phyloP scores from a whole-genome alignment of 2,329 filamentous ascomycete species.

The Alternaria sp. region DNA sequence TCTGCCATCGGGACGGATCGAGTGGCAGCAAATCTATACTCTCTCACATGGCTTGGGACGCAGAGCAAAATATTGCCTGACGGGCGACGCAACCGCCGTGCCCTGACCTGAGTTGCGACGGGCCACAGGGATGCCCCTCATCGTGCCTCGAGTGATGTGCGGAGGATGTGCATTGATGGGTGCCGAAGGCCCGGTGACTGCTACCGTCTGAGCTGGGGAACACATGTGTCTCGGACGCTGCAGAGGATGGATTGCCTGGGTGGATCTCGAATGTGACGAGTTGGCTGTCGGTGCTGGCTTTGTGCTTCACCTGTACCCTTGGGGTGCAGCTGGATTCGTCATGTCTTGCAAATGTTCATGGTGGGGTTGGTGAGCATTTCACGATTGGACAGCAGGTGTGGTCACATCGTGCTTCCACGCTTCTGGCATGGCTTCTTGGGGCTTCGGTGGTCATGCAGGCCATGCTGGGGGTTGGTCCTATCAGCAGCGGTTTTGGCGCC shows the following conservation, averaged over 20 bases:
- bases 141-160: constrained; percentile 1
- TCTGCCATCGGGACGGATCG: constrained; percentile 43
- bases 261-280: constrained; percentile 6
- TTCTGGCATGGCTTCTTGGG: neutral
- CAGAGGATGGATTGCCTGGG: neutral
- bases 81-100: constrained; percentile 37
- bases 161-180: constrained; percentile 16
- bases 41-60: constrained; percentile 13
- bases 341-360: constrained; percentile 28
- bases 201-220: neutral
- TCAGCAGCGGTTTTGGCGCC: constrained; percentile 21
- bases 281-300: neutral
- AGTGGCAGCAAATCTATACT: constrained; percentile 17
- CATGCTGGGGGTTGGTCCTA: constrained; percentile 20
- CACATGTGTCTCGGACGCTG: constrained; percentile 7
- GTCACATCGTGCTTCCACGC: constrained; percentile 17
- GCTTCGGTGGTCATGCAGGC: constrained; percentile 2
- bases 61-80: constrained; percentile 27
- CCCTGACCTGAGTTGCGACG: constrained; percentile 12
- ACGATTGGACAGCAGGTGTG: constrained; percentile 24
- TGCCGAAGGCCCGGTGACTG: constrained; percentile 7
- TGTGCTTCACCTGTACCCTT: neutral
- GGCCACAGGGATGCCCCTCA: constrained; percentile 7
- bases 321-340: constrained; percentile 23
- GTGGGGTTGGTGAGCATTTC: constrained; percentile 24